Conservation (phyloP, 306 rosid species). For the Dalbergia cultrata region DNA sequence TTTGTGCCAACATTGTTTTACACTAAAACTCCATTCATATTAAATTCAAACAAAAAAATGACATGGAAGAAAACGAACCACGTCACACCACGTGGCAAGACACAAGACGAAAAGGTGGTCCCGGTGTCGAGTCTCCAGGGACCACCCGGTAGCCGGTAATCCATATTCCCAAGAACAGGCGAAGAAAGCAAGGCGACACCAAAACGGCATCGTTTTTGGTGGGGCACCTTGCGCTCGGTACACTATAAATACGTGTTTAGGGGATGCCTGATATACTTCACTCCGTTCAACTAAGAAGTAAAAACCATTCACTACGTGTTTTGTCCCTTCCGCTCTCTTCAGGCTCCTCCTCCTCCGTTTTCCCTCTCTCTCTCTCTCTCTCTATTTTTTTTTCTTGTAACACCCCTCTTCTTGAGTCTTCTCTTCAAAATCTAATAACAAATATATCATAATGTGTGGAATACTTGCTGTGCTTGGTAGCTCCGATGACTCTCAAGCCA, state of each 20-base stretch:
- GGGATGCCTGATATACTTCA: conserved; percentile 21
- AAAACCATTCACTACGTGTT: conserved; percentile 48
- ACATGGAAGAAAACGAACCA: conserved; percentile 41
- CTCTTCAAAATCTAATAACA: neutral
- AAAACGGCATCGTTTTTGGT: conserved; percentile 59
- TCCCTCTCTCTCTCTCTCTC: no score
- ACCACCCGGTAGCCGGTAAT: conserved; percentile 46
- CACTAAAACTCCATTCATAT: no score
- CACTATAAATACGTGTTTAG: conserved; percentile 67
- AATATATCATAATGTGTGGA: conserved; percentile 80
- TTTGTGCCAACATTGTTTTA: no score
- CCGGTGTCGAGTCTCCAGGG: conserved; percentile 23
- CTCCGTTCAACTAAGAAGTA: conserved; percentile 29
- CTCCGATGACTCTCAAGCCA: conserved; percentile 83
- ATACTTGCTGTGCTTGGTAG: conserved; percentile 96
- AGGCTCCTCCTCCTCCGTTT: neutral
- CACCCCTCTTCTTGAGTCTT: neutral
- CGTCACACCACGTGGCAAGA: conserved; percentile 51
- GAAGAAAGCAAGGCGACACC: neutral
- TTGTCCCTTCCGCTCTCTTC: neutral
- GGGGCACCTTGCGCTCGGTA: neutral
- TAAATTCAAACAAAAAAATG: neutral
- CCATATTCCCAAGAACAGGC: no score
- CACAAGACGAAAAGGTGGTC: conserved; percentile 51
- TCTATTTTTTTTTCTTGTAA: neutral